Evolutionary conservation across 2,329 filamentous ascomycete genomes (phyloP), one percentile per base, ranked within the genome.

Genomic region (Zasmidium angulare): DNA sequence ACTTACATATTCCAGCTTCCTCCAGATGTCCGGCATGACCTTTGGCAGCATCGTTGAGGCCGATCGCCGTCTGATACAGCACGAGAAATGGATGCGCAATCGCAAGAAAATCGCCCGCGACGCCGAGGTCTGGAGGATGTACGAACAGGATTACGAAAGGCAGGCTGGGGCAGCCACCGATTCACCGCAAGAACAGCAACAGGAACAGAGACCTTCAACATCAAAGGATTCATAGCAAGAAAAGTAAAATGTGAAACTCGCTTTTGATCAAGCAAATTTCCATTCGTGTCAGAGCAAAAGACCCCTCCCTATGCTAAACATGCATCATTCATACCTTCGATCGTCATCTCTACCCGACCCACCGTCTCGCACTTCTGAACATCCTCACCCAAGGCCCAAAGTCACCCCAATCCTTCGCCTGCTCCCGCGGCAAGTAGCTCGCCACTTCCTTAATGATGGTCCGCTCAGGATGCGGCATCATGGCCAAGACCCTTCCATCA

Each of bases 391-490:
- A 96, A 20, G 93, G 91, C 1, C 91, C 90, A 72, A 88, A 89
- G 66, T 92, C 88, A 24, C 89, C 90, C 89, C 89, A 93, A 62
- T 87, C 81, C 66, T 84, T 82, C 31, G 71, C 75, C 69, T 78
- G 76, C 12, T 84, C 84, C 60, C 85, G 80, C 7, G 91, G 89
- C 62, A 89, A 78, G 74, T 88, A 96, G 74, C 89, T 93, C 50
- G 83, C 86, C 61, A 92, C 87, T 59, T 91, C 90, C 58, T 86
- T 86, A 79, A 96, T 79, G 59, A 96, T 86, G 17, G 90, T 96
- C n/a, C 92, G 85, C 79, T 97, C 92, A 0, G 92, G 92, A 75
- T 96, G 92, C 62, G 93, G 93, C 92, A 97, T 96, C 78, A 96
- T 85, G 6, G 91, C 91, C 66, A 96, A 76, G 1, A 96, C 90